Conservation (phyloP, 768 basidiomycete species). For the Galerina sulciceps region DNA sequence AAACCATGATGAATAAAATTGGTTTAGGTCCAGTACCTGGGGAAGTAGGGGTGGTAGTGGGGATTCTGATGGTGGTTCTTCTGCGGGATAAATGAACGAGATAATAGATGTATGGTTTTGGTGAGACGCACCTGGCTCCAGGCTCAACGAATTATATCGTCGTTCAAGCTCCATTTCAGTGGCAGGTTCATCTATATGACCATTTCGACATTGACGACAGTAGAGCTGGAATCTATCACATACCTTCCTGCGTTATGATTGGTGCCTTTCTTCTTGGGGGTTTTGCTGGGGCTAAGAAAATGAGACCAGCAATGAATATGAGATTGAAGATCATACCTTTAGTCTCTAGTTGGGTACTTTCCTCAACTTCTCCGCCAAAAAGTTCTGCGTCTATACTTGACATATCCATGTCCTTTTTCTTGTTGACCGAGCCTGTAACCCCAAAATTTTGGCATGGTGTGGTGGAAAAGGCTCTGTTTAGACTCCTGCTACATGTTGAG, state of each 20-base stretch:
- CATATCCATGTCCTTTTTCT: slow-evolving; percentile 15
- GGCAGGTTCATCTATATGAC: neutral
- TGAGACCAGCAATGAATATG: neutral
- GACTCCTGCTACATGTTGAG: slow-evolving; percentile 6
- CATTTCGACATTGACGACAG: neutral
- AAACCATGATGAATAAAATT: slow-evolving; percentile 21
- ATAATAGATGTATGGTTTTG: neutral
- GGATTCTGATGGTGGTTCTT: neutral
- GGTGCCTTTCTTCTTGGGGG: neutral
- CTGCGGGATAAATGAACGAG: neutral
- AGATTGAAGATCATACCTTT: neutral
- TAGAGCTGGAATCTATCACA: neutral
- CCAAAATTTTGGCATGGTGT: slow-evolving; percentile 20
- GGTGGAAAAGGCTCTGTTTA: slow-evolving; percentile 13
- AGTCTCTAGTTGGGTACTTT: neutral
- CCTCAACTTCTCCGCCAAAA: slow-evolving; percentile 10
- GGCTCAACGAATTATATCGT: too few species aligned
- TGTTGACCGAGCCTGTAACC: slow-evolving; percentile 17
- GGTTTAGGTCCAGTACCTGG: slow-evolving; percentile 11
- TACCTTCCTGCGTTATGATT: neutral
- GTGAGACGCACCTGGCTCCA: too few species aligned
- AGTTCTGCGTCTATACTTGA: slow-evolving; percentile 15
- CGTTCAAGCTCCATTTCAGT: neutral
- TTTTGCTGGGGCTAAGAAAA: neutral
- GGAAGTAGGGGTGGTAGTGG: neutral